These are phyloP conservation scores for Hortiboletus campestris DNA, from an alignment of 768 basidiomycete genomes.

Conservation along the genomic window DNA sequence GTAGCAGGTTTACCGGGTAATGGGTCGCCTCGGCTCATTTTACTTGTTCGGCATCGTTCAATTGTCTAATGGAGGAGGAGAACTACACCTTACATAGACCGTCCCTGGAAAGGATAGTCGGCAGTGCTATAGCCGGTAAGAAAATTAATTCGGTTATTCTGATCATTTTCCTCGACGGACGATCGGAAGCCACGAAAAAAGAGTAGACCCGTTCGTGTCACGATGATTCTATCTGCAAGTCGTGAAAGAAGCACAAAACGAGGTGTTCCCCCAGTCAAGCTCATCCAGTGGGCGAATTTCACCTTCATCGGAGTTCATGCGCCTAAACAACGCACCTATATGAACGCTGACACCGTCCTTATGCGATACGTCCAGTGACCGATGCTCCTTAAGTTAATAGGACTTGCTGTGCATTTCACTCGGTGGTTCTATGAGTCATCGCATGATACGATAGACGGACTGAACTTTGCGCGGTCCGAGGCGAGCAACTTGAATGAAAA, in stretches of 20 bases:
- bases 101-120: conserved; percentile 8
- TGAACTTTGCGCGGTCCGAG: conserved; percentile 29
- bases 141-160: conserved; percentile 9
- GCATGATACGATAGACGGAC: conserved; percentile 26
- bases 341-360: conserved; percentile 18
- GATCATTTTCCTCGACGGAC: conserved; percentile 12
- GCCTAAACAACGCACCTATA: conserved; percentile 21
- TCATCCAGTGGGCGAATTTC: neutral
- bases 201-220: conserved; percentile 6
- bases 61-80: conserved; percentile 4
- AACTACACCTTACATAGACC: conserved; percentile 7
- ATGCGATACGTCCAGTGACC: conserved; percentile 21
- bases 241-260: conserved; percentile 6
- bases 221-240: neutral
- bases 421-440: conserved; percentile 22
- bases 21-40: conserved; percentile 35
- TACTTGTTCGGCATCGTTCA: conserved; percentile 18
- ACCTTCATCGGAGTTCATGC: conserved; percentile 18
- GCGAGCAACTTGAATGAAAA: conserved; percentile 6
- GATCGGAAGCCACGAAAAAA: conserved; percentile 2
- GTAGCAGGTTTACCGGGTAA: conserved; percentile 44
- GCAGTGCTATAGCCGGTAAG: conserved; percentile 17
- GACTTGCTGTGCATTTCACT: conserved; percentile 14
- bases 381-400: conserved; percentile 11
- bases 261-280: conserved; percentile 12